Base-by-base conservation (phyloP, 768 basidiomycete genomes). In the Lactarius vividus region DNA sequence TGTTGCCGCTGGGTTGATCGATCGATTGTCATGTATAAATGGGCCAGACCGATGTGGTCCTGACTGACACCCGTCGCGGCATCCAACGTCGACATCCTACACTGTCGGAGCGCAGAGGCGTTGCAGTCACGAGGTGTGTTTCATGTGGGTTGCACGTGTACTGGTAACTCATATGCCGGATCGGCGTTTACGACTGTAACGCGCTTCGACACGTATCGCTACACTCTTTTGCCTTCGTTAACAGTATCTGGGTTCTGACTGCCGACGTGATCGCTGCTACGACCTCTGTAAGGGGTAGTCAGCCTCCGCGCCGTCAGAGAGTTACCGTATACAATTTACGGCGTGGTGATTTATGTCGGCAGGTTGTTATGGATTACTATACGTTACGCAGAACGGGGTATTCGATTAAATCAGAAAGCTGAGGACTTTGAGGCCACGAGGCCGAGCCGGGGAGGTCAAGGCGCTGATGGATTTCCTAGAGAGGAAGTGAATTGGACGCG, bases 21-120 rank as follows among this genome's bases (percentile, higher is more conserved):
- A 44, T 58, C 49, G 28, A 29, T 13, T 18, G 8, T 13, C 2
- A 57, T 57, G 37, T 39, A n/a, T 26, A 23, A 4, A 35, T 18
- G n/a, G 29, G 35, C 23, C 54, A 88, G 87, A 80, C 85, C 20
- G 83, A 88, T 69, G 71, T 84, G 55, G 81, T 83, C 13, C 75
- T 33, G 31, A 31, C 31, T 88, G 44, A 80, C 81, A 9, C 87
- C 88, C 0, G 77, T 77, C 20, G 78, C 83, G 11, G 79, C 88
- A 5, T 89, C 88, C 67, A 74, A 76, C 33, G 81, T 89, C 5
- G 89, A 90, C 66, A 74, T 88, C 15, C 68, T 89, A 74, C 87
- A 84, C 40, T 72, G 77, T 31, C 79, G 81, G 26, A 88, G 88
- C 67, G 86, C 88, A 3, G 88, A 90, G 71, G 78, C 80, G n/a